Base-by-base conservation (phyloP, 202 grass and related monocot genomes). In the Bolboschoenoplectus hybrid region DNA sequence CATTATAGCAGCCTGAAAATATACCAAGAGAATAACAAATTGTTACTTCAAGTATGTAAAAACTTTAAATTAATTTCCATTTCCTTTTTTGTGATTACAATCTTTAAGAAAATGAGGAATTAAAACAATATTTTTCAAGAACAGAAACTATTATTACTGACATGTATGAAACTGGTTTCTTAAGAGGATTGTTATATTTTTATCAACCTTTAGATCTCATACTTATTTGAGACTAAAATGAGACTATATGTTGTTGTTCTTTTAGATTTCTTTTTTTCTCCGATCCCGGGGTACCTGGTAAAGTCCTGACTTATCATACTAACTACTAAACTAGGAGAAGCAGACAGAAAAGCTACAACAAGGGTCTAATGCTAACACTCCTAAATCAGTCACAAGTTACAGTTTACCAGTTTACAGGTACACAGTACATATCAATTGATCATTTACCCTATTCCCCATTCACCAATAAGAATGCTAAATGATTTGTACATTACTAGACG, bases 1-100 rank as follows among this genome's bases (percentile, higher is more conserved):
- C 61, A 97, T 66, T 88, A 94, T 71, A 2, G 94, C 90, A 16
- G 92, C 88, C 92, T 97, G 90, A 74, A 90, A 90, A 88, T 13
- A 49, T 87, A 69, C 46, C 9, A 81, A 71, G 7, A 74, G 12
- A 46, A 81, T 49, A 57, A 45, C 11, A 43, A 86, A 71, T 61
- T 74, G 34, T 19, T 62, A 84, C 47, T 47, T 77, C 38, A 50
- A 79, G 72, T 75, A 26, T 57, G 14, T 63, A 14, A 44, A 12
- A 45, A 12, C 61, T 82, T 72, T 17, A 26, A 12, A 40, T 47
- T 65, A 17, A 5, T 47, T 61, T 85, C 73, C 2, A 12, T 39
- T 70, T 26, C 11, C 7, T 9, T 4, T 44, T 77, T 6, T 79
- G 74, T 79, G 2, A 39, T 79, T 9, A 58, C 13, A 58, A 58